Base-by-base conservation (phyloP, 106 monocot species). In the Dendrobium catenatum region DNA sequence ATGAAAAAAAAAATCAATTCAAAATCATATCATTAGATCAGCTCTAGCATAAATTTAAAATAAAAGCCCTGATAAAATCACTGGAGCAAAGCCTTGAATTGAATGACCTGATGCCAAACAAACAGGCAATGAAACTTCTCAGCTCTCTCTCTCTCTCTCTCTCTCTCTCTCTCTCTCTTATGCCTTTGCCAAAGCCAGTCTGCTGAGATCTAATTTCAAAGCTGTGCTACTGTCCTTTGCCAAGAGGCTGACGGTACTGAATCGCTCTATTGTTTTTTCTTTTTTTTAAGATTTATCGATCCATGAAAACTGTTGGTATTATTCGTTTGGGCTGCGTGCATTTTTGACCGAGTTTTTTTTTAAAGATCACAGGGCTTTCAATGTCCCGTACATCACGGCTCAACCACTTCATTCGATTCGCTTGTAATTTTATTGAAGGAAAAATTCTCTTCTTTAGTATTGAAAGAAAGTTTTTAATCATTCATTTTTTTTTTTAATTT, bases 301-400 rank as follows among this genome's bases (percentile, higher is more conserved):
- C 46, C 16, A 51, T 10, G 51, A 51, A 51, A 51, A 24, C 64
- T 24, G 22, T 64, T 64, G n/a, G 26, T 64, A 64, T 26, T 64
- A 64, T 64, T 64, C 24, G 64, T 64, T 64, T 6, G 64, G 64
- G 64, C 64, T 7, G n/a, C 6, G 64, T 64, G 64, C 64, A 2
- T 24, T 64, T 64, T 64, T 64, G 64, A 64, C 64, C 64, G 24
- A 8, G 59, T 59, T 20, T 64, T 24, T 64, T 64, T 51, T 51
- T 51, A 3, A 64, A 64, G 1, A 26, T n/a, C 64, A 26, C 64
- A 5, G 64, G 64, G n/a, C 24, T 64, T 64, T 64, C 22, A 64
- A 22, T 64, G 9, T 64, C 64, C 64, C 64, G 64, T 64, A 64
- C 64, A 64, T 64, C 64, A 26, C 64, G 24, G 64, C 64, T 64